Evolutionary conservation across 305 asterid species (phyloP).

Genomic region (Fraxinus angustifolia): DNA sequence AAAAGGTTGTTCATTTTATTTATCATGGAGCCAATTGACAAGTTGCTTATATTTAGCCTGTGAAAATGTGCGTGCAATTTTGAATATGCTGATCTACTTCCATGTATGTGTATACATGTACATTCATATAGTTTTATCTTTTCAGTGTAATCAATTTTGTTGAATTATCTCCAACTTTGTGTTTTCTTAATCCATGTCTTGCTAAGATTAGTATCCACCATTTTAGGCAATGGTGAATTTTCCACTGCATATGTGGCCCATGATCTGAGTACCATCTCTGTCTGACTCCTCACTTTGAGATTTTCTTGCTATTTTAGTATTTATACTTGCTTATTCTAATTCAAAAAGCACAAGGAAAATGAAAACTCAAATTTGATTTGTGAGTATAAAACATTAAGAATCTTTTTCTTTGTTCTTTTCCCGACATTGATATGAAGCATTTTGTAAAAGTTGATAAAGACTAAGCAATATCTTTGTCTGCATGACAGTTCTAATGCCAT

Average conservation of each 20-base stretch:
- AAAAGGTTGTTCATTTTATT: slow-evolving; percentile 53
- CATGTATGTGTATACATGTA: not conserved
- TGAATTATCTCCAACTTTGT: not conserved
- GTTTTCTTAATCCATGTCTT: slow-evolving; percentile 6
- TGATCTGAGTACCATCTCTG: not conserved
- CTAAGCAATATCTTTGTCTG: slow-evolving; percentile 5
- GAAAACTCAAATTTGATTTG: not conserved
- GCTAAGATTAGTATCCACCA: not conserved
- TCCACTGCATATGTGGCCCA: not conserved
- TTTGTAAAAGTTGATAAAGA: not conserved
- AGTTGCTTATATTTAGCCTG: not conserved
- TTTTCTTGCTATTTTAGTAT: not conserved
- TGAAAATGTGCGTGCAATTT: slow-evolving; percentile 10
- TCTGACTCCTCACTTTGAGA: not conserved
- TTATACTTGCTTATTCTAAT: not conserved
- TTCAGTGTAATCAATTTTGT: not conserved
- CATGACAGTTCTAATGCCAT: slow-evolving; percentile 28
- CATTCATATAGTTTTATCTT: not conserved
- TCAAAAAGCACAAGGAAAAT: not conserved
- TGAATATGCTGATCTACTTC: not conserved
- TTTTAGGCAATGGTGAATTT: not conserved
- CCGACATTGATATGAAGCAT: slow-evolving; percentile 10
- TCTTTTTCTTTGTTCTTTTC: not conserved
- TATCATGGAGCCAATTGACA: not conserved
- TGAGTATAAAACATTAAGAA: not conserved